Conservation (phyloP, 148 eudicot genomes). For the Camellia lanceoleosa region DNA sequence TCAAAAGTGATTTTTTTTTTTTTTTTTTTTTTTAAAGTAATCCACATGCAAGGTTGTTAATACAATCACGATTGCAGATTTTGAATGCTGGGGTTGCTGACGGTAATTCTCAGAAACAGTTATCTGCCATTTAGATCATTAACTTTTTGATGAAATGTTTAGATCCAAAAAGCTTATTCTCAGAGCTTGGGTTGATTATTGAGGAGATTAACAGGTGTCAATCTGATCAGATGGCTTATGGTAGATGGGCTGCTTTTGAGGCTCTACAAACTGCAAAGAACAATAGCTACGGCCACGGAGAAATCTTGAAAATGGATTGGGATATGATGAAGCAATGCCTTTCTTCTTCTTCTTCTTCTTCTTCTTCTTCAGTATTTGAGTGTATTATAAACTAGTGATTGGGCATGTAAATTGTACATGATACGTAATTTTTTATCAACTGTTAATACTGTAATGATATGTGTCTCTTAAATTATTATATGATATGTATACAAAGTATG, state of each 20-base stretch:
- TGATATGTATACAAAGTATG: too few species aligned
- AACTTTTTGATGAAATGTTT: conserved; percentile 77
- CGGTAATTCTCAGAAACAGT: conserved; percentile 66
- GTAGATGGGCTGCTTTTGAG: conserved; percentile 88
- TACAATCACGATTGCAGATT: conserved; percentile 63
- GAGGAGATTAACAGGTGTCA: conserved; percentile 87
- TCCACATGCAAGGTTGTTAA: conserved; percentile 66
- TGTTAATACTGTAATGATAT: too few species aligned
- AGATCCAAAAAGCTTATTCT: conserved; percentile 68
- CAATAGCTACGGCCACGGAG: conserved; percentile 40
- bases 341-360: too few species aligned
- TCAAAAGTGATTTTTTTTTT: too few species aligned
- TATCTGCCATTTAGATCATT: conserved; percentile 61
- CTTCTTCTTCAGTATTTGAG: too few species aligned
- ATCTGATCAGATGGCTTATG: conserved; percentile 73
- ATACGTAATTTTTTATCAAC: too few species aligned
- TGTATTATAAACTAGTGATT: too few species aligned
- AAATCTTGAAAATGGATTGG: conserved; percentile 49
- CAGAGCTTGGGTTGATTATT: conserved; percentile 59
- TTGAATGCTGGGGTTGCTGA: conserved; percentile 51
- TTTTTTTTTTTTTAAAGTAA: too few species aligned
- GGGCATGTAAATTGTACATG: too few species aligned
- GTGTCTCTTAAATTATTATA: too few species aligned
- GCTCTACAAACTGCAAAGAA: conserved; percentile 71
- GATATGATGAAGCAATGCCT: conserved; percentile 15